These are phyloP conservation scores for Phytopythium vexans DNA, from an alignment of 352 stramenopile species.

Conservation along the genomic window DNA sequence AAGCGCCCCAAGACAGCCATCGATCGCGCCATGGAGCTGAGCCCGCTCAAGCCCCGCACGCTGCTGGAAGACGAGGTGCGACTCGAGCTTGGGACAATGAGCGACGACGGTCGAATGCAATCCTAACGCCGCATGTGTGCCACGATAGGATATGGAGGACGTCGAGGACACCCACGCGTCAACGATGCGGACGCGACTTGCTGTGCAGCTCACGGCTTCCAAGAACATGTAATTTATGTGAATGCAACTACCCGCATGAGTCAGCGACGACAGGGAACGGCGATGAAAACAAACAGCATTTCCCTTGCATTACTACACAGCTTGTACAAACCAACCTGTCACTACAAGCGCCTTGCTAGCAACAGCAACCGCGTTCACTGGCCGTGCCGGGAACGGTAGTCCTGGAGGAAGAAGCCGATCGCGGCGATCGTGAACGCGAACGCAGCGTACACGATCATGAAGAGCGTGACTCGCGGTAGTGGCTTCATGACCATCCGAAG, in stretches of 20 bases:
- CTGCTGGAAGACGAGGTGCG: conserved; percentile 41
- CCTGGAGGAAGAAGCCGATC: conserved; percentile 22
- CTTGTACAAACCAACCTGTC: no score
- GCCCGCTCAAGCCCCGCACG: conserved; percentile 44
- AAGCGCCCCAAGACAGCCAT: conserved; percentile 73
- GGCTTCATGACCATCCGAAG: conserved; percentile 27
- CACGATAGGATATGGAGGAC: conserved; percentile 15
- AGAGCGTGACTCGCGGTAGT: conserved; percentile 27
- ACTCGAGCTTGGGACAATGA: no score
- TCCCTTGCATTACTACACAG: no score
- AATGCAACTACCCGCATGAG: no score
- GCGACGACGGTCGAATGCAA: no score
- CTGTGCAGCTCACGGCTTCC: conserved; percentile 31
- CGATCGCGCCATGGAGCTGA: conserved; percentile 73
- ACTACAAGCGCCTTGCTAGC: neutral
- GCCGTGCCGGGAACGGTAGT: conserved; percentile 4
- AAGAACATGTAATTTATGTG: conserved; percentile 35
- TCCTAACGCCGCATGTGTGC: neutral
- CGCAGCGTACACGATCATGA: conserved; percentile 23
- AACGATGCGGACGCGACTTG: conserved; percentile 42
- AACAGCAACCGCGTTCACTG: neutral
- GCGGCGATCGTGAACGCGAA: conserved; percentile 24
- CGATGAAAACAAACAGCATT: no score
- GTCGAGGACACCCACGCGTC: conserved; percentile 15
- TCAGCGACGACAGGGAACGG: no score